A percentile compares a stretch with the other conserved stretches of the same genome.
phyloP scores from a whole-genome alignment of 306 rosid species.

The Pterocarpus macrocarpus region DNA sequence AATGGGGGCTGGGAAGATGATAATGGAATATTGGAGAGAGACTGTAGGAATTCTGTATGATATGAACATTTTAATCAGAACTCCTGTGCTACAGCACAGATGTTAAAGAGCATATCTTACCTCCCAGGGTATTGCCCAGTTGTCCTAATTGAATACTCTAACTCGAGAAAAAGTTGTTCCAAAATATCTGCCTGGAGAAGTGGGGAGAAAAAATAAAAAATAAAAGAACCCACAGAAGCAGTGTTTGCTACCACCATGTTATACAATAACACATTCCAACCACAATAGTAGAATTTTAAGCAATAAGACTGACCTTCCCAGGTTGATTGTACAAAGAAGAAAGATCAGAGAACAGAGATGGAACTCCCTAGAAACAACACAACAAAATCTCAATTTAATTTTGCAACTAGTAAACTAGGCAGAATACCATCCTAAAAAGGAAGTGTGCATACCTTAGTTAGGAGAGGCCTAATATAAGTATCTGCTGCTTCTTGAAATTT shows the following conservation, averaged over 20 bases:
- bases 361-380: conserved; percentile 85
- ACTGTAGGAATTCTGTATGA: background rate
- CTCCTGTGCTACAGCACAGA: conserved; percentile 22
- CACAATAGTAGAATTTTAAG: conserved; percentile 26
- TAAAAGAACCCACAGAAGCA: conserved; percentile 24
- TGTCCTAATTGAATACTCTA: conserved; percentile 76
- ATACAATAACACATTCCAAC: background rate
- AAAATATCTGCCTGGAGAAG: conserved; percentile 83
- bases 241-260: conserved; percentile 3
- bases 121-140: conserved; percentile 82
- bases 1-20: background rate
- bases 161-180: conserved; percentile 82
- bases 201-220: conserved; percentile 15
- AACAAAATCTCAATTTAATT: conserved; percentile 32
- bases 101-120: conserved; percentile 49
- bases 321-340: conserved; percentile 91
- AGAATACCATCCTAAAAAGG: conserved; percentile 9
- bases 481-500: conserved; percentile 89
- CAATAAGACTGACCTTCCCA: conserved; percentile 75
- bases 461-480: conserved; percentile 84
- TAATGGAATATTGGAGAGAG: no score
- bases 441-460: conserved; percentile 70
- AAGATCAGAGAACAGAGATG: conserved; percentile 93
- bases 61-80: background rate
- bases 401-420: conserved; percentile 38